Percentiles rank a stretch among this genome's conserved stretches.
Evolutionary conservation across 2,329 filamentous ascomycete genomes (phyloP).

Genomic region (Septoria linicola): DNA sequence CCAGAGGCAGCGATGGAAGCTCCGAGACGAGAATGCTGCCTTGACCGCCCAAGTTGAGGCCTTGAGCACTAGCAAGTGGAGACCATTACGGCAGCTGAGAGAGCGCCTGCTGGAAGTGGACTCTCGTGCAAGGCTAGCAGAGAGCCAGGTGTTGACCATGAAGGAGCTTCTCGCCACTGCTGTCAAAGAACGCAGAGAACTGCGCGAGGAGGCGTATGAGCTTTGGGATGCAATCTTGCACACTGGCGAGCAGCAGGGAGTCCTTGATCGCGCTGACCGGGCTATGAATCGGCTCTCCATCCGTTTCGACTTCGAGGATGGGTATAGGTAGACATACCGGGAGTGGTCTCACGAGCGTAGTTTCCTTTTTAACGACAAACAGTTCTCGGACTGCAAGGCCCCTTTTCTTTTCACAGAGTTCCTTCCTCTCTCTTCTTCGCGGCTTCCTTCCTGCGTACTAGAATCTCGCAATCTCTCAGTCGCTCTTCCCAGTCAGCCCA

Average conservation of each 20-base stretch:
- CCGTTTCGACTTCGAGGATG: conserved; percentile 8
- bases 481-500: conserved; percentile 71
- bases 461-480: conserved; percentile 64
- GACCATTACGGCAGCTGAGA: conserved; percentile 3
- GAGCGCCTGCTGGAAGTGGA: conserved; percentile 2
- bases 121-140: neutral
- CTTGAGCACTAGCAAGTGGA: conserved; percentile 9
- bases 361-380: no score
- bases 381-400: no score
- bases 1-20: neutral
- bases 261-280: neutral
- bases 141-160: conserved; percentile 1
- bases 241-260: neutral
- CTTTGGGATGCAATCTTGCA: conserved; percentile 1
- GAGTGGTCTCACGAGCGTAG: no score
- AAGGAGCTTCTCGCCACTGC: neutral
- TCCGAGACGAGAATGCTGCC: conserved; percentile 5
- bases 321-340: neutral
- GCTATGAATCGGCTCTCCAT: conserved; percentile 2
- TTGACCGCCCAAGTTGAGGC: neutral
- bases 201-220: conserved; percentile 2
- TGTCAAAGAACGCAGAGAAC: conserved; percentile 2
- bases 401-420: conserved; percentile 27
- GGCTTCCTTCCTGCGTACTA: conserved; percentile 63
- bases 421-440: conserved; percentile 55